Conservation (phyloP, 2,329 filamentous ascomycete genomes). For the Phyllosticta citrichinensis region DNA sequence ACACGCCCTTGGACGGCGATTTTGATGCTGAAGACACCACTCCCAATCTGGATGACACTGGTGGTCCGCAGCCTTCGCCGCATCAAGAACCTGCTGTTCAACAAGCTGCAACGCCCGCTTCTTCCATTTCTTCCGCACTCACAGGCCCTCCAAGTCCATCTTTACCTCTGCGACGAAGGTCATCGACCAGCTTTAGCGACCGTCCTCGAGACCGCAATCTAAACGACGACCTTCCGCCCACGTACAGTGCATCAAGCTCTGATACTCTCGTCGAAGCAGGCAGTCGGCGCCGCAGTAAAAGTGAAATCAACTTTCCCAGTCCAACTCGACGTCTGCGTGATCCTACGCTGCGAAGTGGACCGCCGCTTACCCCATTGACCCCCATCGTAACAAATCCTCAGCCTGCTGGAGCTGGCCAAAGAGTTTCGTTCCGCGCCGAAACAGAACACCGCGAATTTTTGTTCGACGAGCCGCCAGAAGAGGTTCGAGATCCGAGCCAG, state of each 20-base stretch:
- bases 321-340: background rate
- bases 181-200: background rate
- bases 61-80: background rate
- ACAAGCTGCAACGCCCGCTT: background rate
- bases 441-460: background rate
- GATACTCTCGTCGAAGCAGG: background rate
- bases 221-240: background rate
- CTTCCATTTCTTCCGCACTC: background rate
- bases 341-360: background rate
- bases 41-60: background rate
- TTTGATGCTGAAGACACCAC: background rate
- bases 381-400: background rate
- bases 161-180: background rate
- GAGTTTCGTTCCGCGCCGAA: background rate
- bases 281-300: background rate
- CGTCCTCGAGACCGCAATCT: background rate
- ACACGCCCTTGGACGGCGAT: background rate
- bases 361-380: background rate
- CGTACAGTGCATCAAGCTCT: background rate
- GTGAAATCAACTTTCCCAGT: too few species aligned
- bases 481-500: background rate
- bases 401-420: background rate
- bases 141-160: background rate
- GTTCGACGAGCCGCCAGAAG: background rate
- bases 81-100: background rate